Base-by-base conservation (phyloP, 2,329 filamentous ascomycete species). In the Hypocrella siamensis region DNA sequence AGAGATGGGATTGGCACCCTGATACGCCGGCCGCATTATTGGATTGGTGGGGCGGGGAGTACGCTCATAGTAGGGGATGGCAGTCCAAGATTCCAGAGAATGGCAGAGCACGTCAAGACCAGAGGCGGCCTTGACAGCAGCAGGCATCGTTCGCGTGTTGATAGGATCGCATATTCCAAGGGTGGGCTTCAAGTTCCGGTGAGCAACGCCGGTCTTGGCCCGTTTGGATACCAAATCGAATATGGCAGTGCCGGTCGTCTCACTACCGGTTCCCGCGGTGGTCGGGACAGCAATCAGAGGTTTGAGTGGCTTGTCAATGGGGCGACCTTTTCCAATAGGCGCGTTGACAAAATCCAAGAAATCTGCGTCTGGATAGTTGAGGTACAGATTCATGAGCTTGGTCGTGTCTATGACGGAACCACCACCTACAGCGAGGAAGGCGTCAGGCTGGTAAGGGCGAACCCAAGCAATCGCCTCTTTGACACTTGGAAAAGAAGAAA, bases 331-430 rank as follows among this genome's bases (percentile, higher is more conserved):
- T 36, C 90, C 90, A 0, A 96, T 61, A 0, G 90, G 90, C 0
- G 88, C 88, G 48, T 96, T 96, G 54, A 98, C 90, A 40, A 98
- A 98, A 63, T 98, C 88, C 22, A 96, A 67, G 50, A 98, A 94
- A 44, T 90, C 82, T 21, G 88, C 88, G 6, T 94, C 80, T 0
- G 86, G 86, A 50, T 85, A 94, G 39, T 74, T 77, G 1, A 78
- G 81, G 59, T 96, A 96, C 0, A 98, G 68, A 50, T 98, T 98
- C 86, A 98, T 96, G 35, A 98, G 67, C 58, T 98, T 98, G 33
- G 90, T 88, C 1, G 90, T 98, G 57, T 98, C 90, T 43, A 98
- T 98, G 42, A 96, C 90, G 25, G 84, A 93, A 24, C 90, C 90
- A 43, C 56, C 70, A 18, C 81, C 90, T 12, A 98, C 90, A 16